phyloP scores from a whole-genome alignment of 345 rosid genomes.

The Mercurialis annua region DNA sequence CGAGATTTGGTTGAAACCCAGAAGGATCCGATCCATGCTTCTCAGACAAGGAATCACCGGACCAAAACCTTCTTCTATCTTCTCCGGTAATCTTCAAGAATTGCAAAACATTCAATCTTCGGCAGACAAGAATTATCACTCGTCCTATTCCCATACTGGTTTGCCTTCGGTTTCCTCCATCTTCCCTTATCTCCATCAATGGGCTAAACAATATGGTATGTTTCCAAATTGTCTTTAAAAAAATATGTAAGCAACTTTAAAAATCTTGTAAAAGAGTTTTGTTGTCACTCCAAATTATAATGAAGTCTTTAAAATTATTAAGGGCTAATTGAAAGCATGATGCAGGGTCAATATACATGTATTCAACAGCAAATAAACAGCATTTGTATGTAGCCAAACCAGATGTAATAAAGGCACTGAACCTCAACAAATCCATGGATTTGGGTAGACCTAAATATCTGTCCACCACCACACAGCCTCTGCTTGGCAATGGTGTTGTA shows the following conservation, averaged over 20 bases:
- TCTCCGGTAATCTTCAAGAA: conserved; percentile 7
- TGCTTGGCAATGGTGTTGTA: conserved; percentile 33
- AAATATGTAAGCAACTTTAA: too few species aligned
- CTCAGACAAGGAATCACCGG: conserved; percentile 14
- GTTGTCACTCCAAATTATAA: too few species aligned
- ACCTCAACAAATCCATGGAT: conserved; percentile 23
- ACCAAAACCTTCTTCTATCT: conserved; percentile 6
- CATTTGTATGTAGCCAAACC: conserved; percentile 19
- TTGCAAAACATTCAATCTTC: neutral
- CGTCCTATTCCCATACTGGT: neutral
- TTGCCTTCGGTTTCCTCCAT: conserved; percentile 16
- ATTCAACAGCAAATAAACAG: conserved; percentile 26
- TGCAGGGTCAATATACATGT: conserved; percentile 26
- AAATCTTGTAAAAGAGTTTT: neutral
- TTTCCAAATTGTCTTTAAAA: too few species aligned
- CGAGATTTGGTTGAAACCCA: neutral
- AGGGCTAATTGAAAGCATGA: too few species aligned
- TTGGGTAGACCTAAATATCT: conserved; percentile 27
- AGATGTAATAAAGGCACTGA: conserved; percentile 24
- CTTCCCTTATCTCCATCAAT: conserved; percentile 25
- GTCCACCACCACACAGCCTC: conserved; percentile 3
- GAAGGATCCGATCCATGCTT: conserved; percentile 2
- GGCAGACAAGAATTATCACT: too few species aligned
- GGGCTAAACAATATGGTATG: conserved; percentile 26
- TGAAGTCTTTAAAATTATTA: too few species aligned